A percentile compares a stretch with the other conserved stretches of the same genome.
Evolutionary conservation across 805 yeast species (phyloP).

Genomic region (Myxozyma melibiosi): DNA sequence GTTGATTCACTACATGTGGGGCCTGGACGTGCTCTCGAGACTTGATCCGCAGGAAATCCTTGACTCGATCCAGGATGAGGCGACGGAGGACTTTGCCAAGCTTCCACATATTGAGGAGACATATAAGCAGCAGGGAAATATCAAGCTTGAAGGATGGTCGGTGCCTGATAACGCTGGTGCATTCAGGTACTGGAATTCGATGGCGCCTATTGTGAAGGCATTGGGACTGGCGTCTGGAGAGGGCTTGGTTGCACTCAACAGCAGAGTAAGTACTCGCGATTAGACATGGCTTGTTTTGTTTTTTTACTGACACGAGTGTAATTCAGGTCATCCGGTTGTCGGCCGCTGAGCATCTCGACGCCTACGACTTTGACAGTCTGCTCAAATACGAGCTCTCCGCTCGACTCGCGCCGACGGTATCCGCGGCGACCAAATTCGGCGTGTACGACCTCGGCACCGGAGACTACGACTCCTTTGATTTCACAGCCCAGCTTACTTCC

Average conservation of each 20-base stretch:
- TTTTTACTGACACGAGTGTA: neutral
- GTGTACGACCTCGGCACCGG: no score
- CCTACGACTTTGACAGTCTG: constrained; percentile 29
- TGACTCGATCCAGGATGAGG: constrained; percentile 5
- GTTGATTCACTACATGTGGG: constrained; percentile 17
- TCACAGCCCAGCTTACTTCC: constrained; percentile 19
- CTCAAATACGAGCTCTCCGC: constrained; percentile 35
- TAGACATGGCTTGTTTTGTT: neutral
- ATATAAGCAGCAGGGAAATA: constrained; percentile 1
- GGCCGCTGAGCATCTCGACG: neutral
- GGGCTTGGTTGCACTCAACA: constrained; percentile 9
- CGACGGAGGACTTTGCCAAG: constrained; percentile 17
- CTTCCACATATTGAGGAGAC: constrained; percentile 18
- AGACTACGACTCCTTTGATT: no score
- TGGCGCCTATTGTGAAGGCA: neutral
- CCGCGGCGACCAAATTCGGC: constrained; percentile 13
- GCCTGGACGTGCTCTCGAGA: constrained; percentile 3
- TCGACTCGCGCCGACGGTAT: constrained; percentile 25
- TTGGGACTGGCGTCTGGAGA: constrained; percentile 7
- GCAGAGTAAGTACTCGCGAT: constrained; percentile 15
- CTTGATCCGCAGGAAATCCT: constrained; percentile 10
- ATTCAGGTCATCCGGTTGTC: constrained; percentile 18
- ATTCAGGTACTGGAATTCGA: constrained; percentile 23
- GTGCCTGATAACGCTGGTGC: constrained; percentile 27
- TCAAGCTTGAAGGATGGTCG: constrained; percentile 28